Evolutionary conservation across 768 basidiomycete genomes (phyloP), one percentile per base, ranked within the genome.

Genomic region (Leccinum aurantiacum): DNA sequence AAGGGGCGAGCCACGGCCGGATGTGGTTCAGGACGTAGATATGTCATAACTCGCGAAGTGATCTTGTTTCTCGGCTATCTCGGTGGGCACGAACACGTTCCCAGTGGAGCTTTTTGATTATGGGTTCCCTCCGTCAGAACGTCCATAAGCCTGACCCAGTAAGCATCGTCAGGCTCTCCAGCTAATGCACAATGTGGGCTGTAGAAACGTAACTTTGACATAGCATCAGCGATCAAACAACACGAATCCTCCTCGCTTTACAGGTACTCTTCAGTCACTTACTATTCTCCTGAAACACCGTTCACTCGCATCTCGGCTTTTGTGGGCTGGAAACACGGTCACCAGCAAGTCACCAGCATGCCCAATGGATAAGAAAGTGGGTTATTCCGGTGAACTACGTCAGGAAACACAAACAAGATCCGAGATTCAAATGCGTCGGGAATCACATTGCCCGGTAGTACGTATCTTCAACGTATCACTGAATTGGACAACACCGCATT

Each of bases 1-100:
- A 50, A 81, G 96, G 66, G 96, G 93, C 0, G 94, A 92, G 33
- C 86, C 90, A 27, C 79, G 89, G 65, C 76, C 79, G 13, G 84
- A 84, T 57, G 77, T 78, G n/a, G 82, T 84, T 58, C 84, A 83
- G 57, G 91, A 92, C 69, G 76, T 87, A 46, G 78, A 79, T 53
- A 90, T 89, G 88, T 76, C 78, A 61, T 86, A 60, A 73, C 29
- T 38, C 22, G 10, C 33, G 33, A 25, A 41, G n/a, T 50, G 9
- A 10, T 29, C 25, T 24, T 44, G 9, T 44, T n/a, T 11, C 5
- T 46, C 19, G 44, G 44, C 19, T 46, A 41, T 38, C 35, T 53
- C 19, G 29, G 44, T 35, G 46, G 14, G 24, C 41, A 15, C 31
- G 25, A 35, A 37, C 35, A 15, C 14, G 35, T 14, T 37, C 35